Percentiles rank a stretch among this genome's conserved stretches.
Evolutionary conservation across 2,329 filamentous ascomycete species (phyloP).

Genomic region (Aureobasidium mangrovei): DNA sequence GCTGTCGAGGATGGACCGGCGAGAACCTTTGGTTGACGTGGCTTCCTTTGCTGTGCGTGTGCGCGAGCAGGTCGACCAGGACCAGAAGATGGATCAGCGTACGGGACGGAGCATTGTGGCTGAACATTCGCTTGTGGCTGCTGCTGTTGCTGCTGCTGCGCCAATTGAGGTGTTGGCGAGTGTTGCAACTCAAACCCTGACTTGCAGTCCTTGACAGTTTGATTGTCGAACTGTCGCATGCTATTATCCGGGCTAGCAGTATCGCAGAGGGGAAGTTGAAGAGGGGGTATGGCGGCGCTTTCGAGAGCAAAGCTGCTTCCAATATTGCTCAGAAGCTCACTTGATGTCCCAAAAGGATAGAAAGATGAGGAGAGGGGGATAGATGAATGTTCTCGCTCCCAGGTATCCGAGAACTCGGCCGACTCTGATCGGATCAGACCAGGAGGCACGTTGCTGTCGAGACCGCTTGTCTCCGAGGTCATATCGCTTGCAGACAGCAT

Average conservation of each 20-base stretch:
- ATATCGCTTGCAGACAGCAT: conserved; percentile 2
- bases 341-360: background rate
- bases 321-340: conserved; percentile 1
- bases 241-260: background rate
- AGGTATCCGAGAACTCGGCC: conserved; percentile 1
- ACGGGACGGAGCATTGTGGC: no score
- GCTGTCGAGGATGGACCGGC: background rate
- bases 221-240: background rate
- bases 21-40: background rate
- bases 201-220: background rate
- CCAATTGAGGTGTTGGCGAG: background rate
- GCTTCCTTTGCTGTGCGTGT: background rate
- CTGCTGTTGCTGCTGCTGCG: no score
- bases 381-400: conserved; percentile 1
- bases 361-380: background rate
- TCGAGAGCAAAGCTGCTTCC: background rate
- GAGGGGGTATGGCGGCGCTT: background rate
- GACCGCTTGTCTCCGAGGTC: background rate
- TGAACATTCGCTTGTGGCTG: no score
- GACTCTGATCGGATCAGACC: conserved; percentile 6
- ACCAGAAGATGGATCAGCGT: no score
- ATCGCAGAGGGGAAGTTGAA: background rate
- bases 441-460: background rate
- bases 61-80: no score
- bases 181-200: background rate